These are phyloP conservation scores for Wickerhamiella sergipiensis DNA, from an alignment of 805 yeast genomes.

Conservation along the genomic window DNA sequence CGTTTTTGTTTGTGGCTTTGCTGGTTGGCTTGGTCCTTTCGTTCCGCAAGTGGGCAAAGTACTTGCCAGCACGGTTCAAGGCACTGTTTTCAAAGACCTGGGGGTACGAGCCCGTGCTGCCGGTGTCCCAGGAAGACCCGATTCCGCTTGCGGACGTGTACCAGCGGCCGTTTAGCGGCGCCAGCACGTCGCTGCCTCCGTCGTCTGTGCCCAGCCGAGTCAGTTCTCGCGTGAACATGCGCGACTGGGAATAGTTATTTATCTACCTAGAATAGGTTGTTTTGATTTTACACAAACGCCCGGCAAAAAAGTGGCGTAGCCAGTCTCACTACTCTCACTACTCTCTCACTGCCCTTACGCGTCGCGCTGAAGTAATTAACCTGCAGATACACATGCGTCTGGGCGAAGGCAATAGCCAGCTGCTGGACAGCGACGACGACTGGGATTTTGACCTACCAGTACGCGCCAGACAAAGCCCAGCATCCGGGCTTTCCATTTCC, in stretches of 20 bases:
- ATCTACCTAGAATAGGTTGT: not conserved
- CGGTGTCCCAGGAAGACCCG: not conserved
- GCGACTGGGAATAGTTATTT: conserved; percentile 5
- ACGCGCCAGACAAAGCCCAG: not conserved
- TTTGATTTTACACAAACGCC: too few species aligned
- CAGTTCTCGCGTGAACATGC: conserved; percentile 14
- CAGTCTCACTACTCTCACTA: too few species aligned
- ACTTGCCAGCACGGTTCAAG: not conserved
- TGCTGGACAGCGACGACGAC: not conserved
- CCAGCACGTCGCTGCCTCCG: not conserved
- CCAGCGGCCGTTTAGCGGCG: not conserved
- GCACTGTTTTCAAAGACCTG: not conserved
- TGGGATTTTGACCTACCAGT: not conserved
- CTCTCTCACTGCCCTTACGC: not conserved
- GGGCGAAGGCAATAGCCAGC: not conserved
- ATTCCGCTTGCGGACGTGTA: not conserved
- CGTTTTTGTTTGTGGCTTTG: not conserved
- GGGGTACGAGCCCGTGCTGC: not conserved
- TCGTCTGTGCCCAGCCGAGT: conserved; percentile 12
- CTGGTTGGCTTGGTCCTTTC: not conserved
- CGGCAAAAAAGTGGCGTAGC: too few species aligned
- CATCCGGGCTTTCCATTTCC: too few species aligned
- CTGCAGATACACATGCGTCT: not conserved
- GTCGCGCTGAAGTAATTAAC: not conserved
- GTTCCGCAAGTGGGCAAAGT: conserved; percentile 1